These are phyloP conservation scores for Ogataea zsoltii DNA, from an alignment of 805 yeast genomes.

Conservation along the genomic window DNA sequence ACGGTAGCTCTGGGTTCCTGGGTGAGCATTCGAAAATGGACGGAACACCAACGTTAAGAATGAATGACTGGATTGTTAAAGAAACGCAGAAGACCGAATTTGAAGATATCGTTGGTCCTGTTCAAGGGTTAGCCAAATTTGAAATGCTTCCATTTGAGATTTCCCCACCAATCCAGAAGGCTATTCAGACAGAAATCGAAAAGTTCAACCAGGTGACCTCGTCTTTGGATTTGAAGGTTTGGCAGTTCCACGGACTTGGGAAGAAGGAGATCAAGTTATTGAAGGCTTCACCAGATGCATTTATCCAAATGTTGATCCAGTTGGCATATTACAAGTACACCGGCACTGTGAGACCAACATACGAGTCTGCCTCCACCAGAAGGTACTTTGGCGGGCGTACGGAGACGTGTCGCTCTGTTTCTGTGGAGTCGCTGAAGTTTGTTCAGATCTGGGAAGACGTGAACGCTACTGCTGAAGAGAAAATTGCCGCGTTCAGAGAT, in stretches of 20 bases:
- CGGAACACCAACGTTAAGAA: slow-evolving; percentile 90
- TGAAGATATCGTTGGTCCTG: slow-evolving; percentile 18
- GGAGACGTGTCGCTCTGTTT: slow-evolving; percentile 87
- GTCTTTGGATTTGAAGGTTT: slow-evolving; percentile 72
- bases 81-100: slow-evolving; percentile 46
- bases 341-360: slow-evolving; percentile 83
- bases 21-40: slow-evolving; percentile 99
- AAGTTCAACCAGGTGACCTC: slow-evolving; percentile 56
- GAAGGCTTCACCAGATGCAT: slow-evolving; percentile 92
- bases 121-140: too few relatives aligned
- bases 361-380: slow-evolving; percentile 95
- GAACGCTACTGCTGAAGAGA: slow-evolving; percentile 49
- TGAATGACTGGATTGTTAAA: slow-evolving; percentile 73
- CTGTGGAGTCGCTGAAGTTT: slow-evolving; percentile 66
- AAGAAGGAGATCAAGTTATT: slow-evolving; percentile 80
- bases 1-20: slow-evolving; percentile 87
- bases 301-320: slow-evolving; percentile 86
- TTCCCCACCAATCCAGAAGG: slow-evolving; percentile 47
- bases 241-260: slow-evolving; percentile 84
- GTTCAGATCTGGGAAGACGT: slow-evolving; percentile 73
- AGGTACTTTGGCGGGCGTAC: slow-evolving; percentile 88
- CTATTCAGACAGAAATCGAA: slow-evolving; percentile 55
- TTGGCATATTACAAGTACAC: slow-evolving; percentile 83
- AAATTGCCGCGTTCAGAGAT: slow-evolving; percentile 64
- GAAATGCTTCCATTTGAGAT: slow-evolving; percentile 57